A percentile compares a stretch with the other conserved stretches of the same genome.
Conservation (phyloP, 345 rosid species). For the Erysimum cheiranthoides region DNA sequence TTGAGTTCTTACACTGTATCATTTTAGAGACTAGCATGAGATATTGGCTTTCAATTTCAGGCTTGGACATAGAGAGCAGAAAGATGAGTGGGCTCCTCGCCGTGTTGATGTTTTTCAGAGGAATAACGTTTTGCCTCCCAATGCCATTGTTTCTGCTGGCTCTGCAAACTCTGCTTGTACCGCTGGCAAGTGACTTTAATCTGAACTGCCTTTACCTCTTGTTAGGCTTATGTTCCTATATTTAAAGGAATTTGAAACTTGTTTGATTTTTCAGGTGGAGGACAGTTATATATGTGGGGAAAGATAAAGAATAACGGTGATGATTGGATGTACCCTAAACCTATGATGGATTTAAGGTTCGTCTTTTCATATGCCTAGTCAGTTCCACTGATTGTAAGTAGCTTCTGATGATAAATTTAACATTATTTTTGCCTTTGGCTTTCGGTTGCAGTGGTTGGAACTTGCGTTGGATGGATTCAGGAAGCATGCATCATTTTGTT, state of each 20-base stretch:
- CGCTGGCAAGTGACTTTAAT: constrained; percentile 66
- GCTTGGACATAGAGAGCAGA: constrained; percentile 99
- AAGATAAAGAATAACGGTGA: constrained; percentile 90
- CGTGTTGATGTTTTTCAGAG: constrained; percentile 82
- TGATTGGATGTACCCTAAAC: constrained; percentile 99
- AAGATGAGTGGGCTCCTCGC: constrained; percentile 97
- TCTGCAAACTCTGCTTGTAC: constrained; percentile 86
- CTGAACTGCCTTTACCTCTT: constrained; percentile 5
- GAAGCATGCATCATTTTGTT: constrained; percentile 95
- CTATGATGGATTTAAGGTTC: constrained; percentile 97
- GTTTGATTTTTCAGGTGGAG: constrained; percentile 68
- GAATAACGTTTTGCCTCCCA: constrained; percentile 75
- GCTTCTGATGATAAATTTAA: not conserved
- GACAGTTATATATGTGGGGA: constrained; percentile 99
- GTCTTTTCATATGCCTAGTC: constrained; percentile 11
- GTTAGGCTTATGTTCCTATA: constrained; percentile 5
- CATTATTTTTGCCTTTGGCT: not conserved
- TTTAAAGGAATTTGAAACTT: not conserved
- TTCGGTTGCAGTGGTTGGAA: constrained; percentile 84
- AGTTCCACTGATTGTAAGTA: not conserved
- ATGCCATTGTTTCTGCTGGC: constrained; percentile 90
- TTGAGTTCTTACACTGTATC: not conserved
- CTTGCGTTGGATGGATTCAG: constrained; percentile 96
- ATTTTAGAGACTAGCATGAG: constrained; percentile 31
- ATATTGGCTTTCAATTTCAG: constrained; percentile 49